Percentiles rank a stretch among this genome's conserved stretches.
Conservation (phyloP, 1,284 basidiomycete species). For the Volvariella volvacea region DNA sequence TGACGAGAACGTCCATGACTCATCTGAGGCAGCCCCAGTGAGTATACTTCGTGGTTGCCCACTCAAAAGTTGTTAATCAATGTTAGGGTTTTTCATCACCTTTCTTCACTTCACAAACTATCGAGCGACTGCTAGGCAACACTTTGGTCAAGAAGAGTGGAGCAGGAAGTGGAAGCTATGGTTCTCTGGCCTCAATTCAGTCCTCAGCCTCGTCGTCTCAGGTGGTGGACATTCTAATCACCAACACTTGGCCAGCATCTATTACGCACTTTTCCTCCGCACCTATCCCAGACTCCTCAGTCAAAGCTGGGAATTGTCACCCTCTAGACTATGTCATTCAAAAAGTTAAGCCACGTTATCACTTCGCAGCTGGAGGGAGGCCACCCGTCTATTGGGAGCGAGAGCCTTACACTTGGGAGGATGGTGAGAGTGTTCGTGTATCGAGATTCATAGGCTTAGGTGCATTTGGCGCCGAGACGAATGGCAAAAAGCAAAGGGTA, state of each 20-base stretch:
- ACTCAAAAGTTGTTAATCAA: slow-evolving; percentile 9
- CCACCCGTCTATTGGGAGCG: slow-evolving; percentile 84
- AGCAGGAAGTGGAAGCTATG: slow-evolving; percentile 41
- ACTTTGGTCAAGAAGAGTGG: slow-evolving; percentile 41
- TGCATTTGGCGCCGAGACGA: slow-evolving; percentile 65
- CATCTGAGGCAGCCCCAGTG: slow-evolving; percentile 56
- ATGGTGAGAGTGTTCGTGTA: slow-evolving; percentile 40
- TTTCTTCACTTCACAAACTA: slow-evolving; percentile 62
- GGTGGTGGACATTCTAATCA: slow-evolving; percentile 77
- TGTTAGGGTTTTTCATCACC: slow-evolving; percentile 64
- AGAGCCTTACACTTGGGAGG: slow-evolving; percentile 83
- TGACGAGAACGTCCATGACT: slow-evolving; percentile 52
- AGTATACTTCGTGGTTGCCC: slow-evolving; percentile 16
- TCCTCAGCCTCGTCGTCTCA: slow-evolving; percentile 53
- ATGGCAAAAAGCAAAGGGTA: slow-evolving; percentile 80
- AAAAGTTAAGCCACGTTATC: slow-evolving; percentile 68
- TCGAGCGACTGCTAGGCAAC: slow-evolving; percentile 68
- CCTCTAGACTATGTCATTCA: slow-evolving; percentile 66
- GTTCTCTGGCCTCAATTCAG: slow-evolving; percentile 64
- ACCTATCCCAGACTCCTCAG: slow-evolving; percentile 39
- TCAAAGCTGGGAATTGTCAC: slow-evolving; percentile 38
- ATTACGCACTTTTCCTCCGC: slow-evolving; percentile 60
- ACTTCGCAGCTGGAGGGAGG: slow-evolving; percentile 59
- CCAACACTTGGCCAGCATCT: slow-evolving; percentile 71
- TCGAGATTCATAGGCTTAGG: slow-evolving; percentile 82